These are phyloP conservation scores for Boletellus sp. DNA, from an alignment of 1,284 basidiomycete genomes.

Conservation along the genomic window DNA sequence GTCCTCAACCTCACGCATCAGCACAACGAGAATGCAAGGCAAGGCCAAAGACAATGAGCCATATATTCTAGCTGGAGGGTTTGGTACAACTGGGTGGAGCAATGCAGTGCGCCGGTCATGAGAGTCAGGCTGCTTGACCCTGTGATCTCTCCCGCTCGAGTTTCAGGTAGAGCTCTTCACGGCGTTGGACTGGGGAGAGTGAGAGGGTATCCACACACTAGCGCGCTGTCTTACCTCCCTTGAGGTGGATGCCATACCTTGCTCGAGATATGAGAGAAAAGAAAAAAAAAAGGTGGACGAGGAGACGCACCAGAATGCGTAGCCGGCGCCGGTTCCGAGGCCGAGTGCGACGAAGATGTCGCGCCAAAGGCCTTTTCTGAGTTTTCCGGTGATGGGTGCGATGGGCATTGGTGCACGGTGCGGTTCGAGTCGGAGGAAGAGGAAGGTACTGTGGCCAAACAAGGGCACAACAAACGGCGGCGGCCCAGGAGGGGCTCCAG, in stretches of 20 bases:
- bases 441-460: constrained; percentile 26
- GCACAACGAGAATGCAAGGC: constrained; percentile 19
- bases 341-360: constrained; percentile 71
- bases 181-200: constrained; percentile 58
- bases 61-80: constrained; percentile 14
- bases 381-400: constrained; percentile 84
- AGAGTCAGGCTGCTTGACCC: constrained; percentile 14
- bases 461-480: constrained; percentile 34
- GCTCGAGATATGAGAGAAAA: constrained; percentile 13
- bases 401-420: constrained; percentile 55
- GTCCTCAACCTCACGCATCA: neutral
- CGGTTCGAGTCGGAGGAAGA: constrained; percentile 30
- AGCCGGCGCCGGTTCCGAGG: constrained; percentile 67
- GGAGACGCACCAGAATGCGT: constrained; percentile 70
- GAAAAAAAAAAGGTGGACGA: constrained; percentile 7
- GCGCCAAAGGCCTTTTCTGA: constrained; percentile 84
- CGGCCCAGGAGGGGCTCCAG: constrained; percentile 16
- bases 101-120: neutral
- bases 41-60: constrained; percentile 8
- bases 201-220: constrained; percentile 6
- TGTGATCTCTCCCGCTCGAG: constrained; percentile 58
- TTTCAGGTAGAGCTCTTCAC: constrained; percentile 82
- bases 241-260: constrained; percentile 82
- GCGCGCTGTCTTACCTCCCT: constrained; percentile 52
- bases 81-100: constrained; percentile 10